Percentiles rank a stretch among this genome's conserved stretches.
phyloP scores from a whole-genome alignment of 371 early-diverging fungal species.

The Dinochytrium kinnereticum region DNA sequence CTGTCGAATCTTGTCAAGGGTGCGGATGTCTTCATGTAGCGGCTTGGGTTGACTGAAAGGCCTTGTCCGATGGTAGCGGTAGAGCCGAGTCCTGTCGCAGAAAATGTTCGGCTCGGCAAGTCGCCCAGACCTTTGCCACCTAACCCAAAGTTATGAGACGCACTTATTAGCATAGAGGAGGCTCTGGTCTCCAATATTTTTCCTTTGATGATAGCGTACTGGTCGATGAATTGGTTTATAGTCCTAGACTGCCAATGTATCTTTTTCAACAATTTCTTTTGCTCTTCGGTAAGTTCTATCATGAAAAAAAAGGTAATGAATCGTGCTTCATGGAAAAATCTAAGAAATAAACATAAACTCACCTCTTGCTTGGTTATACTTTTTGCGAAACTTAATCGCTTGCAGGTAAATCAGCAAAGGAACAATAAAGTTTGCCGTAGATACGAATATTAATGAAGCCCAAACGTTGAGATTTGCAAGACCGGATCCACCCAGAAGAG shows the following conservation, averaged over 20 bases:
- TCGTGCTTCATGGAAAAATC: not conserved
- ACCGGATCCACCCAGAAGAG: conserved; percentile 52
- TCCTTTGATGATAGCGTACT: conserved; percentile 21
- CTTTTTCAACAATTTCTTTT: conserved; percentile 45
- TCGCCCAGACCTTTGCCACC: not conserved
- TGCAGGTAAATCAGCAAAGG: conserved; percentile 74
- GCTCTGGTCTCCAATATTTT: not conserved
- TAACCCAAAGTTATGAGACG: not conserved
- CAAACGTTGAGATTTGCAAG: conserved; percentile 56
- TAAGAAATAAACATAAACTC: not conserved
- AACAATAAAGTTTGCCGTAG: conserved; percentile 76
- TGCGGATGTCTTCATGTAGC: no score
- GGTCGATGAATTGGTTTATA: conserved; percentile 50
- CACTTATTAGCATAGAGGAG: conserved; percentile 7
- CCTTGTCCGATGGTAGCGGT: no score
- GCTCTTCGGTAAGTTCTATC: conserved; percentile 43
- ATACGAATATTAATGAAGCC: conserved; percentile 62
- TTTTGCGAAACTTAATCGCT: conserved; percentile 46
- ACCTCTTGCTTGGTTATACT: conserved; percentile 50
- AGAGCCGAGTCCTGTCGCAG: not conserved
- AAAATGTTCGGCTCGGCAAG: not conserved
- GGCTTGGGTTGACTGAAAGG: no score
- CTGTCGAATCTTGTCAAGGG: not conserved
- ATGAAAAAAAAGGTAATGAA: no score
- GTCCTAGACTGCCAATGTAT: conserved; percentile 52